Evolutionary conservation across 2,329 filamentous ascomycete genomes (phyloP), one percentile per base, ranked within the genome.

Genomic region (Helicocarpus griseus): DNA sequence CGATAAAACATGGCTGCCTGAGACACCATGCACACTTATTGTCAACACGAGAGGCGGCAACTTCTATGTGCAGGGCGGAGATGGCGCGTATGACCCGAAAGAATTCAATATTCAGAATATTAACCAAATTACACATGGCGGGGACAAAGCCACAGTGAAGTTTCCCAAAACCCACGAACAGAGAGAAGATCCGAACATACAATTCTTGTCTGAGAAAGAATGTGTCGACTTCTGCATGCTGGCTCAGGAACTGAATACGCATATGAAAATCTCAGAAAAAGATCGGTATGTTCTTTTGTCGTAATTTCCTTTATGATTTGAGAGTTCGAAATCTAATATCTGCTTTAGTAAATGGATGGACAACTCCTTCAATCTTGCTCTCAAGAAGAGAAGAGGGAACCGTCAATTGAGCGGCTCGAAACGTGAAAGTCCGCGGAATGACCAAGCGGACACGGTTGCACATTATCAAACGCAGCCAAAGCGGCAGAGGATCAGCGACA

Each of bases 331-430:
- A n/a, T 40, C 31, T 24, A 9, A 41, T 38, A 40, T 48, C 47
- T 33, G 29, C 19, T 21, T 48, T 35, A 70, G 68, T 33, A 51
- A 56, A 14, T 66, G 61, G 60, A 65, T 71, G 63, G 59, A 69
- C 33, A 60, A 58, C 11, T 53, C 57, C 6, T 70, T 70, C 50
- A 52, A 52, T 33, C 59, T 31, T 19, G 21, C 19, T 47, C 14
- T 36, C 11, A 26, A 19, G 5, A 7, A 24, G 33, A 31, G 11
- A 29, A 31, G 9, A 38, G 50, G 13, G 43, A 57, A 31, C 41
- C 43, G 9, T 51, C 53, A 21, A n/a, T 46, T 22, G 56, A 52
- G 22, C n/a, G 50, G 9, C 24, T 57, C n/a, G 59, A 61, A 41
- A 58, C 66, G 51, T 57, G 57, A 33, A 69, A 61, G 41, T 52